These are phyloP conservation scores for Aspergillus japonicus DNA, from an alignment of 2,329 filamentous ascomycete genomes.

Conservation along the genomic window DNA sequence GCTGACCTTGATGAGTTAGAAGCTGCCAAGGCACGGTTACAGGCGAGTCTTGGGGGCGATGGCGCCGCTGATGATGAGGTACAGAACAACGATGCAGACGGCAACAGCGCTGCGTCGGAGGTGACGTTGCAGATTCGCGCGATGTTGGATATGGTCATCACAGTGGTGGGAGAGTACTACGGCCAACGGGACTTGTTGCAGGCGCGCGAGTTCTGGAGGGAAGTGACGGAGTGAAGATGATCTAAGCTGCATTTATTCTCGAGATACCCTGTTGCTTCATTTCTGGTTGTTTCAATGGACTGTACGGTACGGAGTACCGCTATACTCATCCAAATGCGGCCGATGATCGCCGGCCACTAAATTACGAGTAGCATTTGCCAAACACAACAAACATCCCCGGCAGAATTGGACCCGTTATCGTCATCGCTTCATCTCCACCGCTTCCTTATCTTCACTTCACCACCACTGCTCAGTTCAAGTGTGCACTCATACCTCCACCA, in stretches of 20 bases:
- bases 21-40: constrained; percentile 49
- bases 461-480: not conserved
- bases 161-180: constrained; percentile 81
- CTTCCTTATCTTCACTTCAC: constrained; percentile 1
- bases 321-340: no score
- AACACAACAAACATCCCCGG: not conserved
- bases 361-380: not conserved
- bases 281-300: no score
- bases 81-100: constrained; percentile 14
- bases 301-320: no score
- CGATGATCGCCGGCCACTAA: not conserved
- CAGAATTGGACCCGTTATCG: not conserved
- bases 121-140: constrained; percentile 47
- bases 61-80: constrained; percentile 11
- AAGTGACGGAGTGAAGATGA: constrained; percentile 5
- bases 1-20: constrained; percentile 43
- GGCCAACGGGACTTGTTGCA: constrained; percentile 83
- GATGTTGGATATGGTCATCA: constrained; percentile 91
- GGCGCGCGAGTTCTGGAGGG: constrained; percentile 60
- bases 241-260: not conserved
- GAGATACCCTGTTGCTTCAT: not conserved
- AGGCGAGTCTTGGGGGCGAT: constrained; percentile 36
- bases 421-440: constrained; percentile 1
- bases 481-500: not conserved
- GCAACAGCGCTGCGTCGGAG: constrained; percentile 22